Evolutionary conservation across 768 basidiomycete genomes (phyloP).

Genomic region (Leccinum disarticulatum): DNA sequence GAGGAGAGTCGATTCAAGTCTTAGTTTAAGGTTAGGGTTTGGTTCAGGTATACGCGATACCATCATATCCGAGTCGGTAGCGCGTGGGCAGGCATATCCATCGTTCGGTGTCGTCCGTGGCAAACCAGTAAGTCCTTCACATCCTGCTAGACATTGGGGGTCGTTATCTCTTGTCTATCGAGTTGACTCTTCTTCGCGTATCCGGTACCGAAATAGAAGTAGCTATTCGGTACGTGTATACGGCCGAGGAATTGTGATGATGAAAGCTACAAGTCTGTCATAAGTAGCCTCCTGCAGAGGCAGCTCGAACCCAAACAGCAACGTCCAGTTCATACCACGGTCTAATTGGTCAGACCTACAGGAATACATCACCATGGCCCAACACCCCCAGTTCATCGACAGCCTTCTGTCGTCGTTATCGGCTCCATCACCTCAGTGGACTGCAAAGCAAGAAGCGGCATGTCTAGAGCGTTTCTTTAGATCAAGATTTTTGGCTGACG

Average conservation of each 20-base stretch:
- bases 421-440: conserved; percentile 24
- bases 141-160: no score
- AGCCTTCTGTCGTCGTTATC: conserved; percentile 35
- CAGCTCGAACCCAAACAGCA: neutral
- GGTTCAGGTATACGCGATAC: no score
- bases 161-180: no score
- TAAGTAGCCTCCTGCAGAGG: neutral
- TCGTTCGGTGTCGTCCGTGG: no score
- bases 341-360: neutral
- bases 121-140: no score
- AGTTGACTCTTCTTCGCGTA: neutral
- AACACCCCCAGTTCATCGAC: conserved; percentile 37
- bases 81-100: no score
- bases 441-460: conserved; percentile 26
- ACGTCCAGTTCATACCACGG: neutral
- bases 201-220: neutral
- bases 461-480: neutral
- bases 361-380: conserved; percentile 9
- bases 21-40: conserved; percentile 19
- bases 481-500: neutral
- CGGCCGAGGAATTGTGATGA: neutral
- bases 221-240: neutral
- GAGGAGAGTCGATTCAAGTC: neutral
- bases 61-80: no score
- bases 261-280: neutral